Evolutionary conservation across 2,329 filamentous ascomycete genomes (phyloP), one percentile per base, ranked within the genome.

Genomic region (Leptographium lundbergii): DNA sequence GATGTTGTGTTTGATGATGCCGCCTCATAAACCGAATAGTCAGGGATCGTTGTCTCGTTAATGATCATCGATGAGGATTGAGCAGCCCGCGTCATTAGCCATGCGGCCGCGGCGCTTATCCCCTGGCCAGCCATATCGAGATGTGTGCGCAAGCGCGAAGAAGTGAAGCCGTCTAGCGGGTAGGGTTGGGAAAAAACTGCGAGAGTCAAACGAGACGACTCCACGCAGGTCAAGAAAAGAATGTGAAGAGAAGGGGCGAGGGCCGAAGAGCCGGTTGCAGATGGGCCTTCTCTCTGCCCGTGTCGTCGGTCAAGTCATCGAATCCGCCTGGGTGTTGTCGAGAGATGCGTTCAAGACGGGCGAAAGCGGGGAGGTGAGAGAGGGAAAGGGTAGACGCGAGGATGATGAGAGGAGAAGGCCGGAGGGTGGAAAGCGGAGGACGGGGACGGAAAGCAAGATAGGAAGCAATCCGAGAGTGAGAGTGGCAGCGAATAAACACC

Each of bases 231-330:
- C 4, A 34, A 34, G 6, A 25, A 51, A 58, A 34, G 56, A 56
- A 14, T 36, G 19, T 32, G 19, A 7, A n/a, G 36, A 36, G 57
- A 39, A 48, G 6, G 24, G 56, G 19, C 39, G 17, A 29, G 14
- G 22, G 48, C 53, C 54, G 39, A 52, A 55, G 64, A 63, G 61
- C 64, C 65, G 63, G 63, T 67, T 67, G 68, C 66, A 63, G 65
- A 61, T 62, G 65, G 64, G 67, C 69, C 65, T 60, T 61, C 59
- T 62, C 56, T 70, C 69, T 58, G 57, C 48, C 60, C 57, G 39
- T 54, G 70, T 72, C 66, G 65, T 72, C 67, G 71, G 68, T 73
- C 67, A 73, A 74, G 67, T 74, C 74, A 76, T 77, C 72, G 72
- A 76, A 69, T 66, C 69, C 67, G 68, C 67, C 65, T 60, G 61